Evolutionary conservation across 2,329 filamentous ascomycete species (phyloP), one percentile per base, ranked within the genome.

Genomic region (Fusarium concolor): DNA sequence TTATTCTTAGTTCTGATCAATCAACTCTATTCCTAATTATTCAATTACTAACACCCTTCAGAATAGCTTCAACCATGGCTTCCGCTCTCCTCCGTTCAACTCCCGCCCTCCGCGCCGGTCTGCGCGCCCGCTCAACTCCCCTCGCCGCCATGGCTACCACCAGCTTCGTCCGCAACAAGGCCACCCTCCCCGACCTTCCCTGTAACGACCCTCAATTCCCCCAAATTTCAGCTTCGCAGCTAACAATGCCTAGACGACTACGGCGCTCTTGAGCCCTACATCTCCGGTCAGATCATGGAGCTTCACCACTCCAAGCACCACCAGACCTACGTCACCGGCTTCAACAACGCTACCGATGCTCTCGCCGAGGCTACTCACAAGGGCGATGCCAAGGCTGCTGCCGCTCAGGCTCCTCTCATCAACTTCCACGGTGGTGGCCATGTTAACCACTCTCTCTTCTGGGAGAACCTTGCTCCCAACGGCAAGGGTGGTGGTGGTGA

Each of bases 271-370:
- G 96, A 99, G 84, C 88, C 88, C 50, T 77, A 85, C 76, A 89
- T 97, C 83, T 94, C 91, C 47, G 91, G 92, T 79, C 89, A 96
- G 83, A 97, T 97, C 84, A 97, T 97, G 94, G 92, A 97, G 84
- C 88, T 97, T 44, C 94, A 97, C 86, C 92, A 97, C 88, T 90
- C 88, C 83, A 95, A 94, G 82, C 94, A 97, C 86, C 94, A 97
- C 85, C 90, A 95, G 82, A 94, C 94, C 76, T 97, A 97, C 80
- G 93, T 97, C 74, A 96, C 90, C 81, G 91, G 90, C 79, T 92
- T 92, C 85, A 97, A 97, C 84, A 86, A 90, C 64, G 90, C 92
- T 59, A 83, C 89, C 71, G 89, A 94, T 80, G 89, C 94, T 77
- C 80, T 92, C 50, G 87, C 86, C 37, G 82, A 84, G 61, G 91